Conservation (phyloP, 2,329 filamentous ascomycete genomes). For the Colletotrichum sp. region DNA sequence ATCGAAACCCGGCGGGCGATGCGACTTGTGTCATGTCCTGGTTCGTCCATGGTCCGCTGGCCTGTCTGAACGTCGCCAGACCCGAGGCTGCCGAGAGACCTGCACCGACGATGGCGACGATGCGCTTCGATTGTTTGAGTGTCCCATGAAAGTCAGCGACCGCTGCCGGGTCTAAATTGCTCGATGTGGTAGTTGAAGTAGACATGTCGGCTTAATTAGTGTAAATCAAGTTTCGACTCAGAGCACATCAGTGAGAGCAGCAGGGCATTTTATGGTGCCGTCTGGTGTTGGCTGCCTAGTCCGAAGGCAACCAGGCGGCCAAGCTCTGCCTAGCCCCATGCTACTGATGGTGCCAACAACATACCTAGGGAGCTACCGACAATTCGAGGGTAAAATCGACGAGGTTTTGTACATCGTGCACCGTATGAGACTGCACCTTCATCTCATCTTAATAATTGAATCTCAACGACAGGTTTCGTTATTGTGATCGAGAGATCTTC, state of each 20-base stretch:
- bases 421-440: background rate
- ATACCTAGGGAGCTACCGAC: background rate
- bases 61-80: conserved; percentile 65
- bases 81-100: conserved; percentile 32
- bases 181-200: background rate
- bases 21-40: conserved; percentile 65
- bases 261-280: background rate
- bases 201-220: background rate
- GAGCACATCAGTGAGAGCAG: background rate
- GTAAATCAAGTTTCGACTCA: background rate
- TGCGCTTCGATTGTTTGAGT: conserved; percentile 28
- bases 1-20: conserved; percentile 65
- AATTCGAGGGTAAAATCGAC: background rate
- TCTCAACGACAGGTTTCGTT: background rate
- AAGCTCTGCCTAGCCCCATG: background rate
- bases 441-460: background rate
- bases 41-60: conserved; percentile 68
- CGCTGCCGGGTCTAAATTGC: conserved; percentile 3
- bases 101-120: conserved; percentile 34
- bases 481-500: background rate
- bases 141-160: conserved; percentile 27
- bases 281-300: background rate
- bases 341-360: background rate
- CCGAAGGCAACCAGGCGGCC: background rate
- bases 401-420: background rate